Base-by-base conservation (phyloP, 225 moss, liverwort and hornwort genomes). In the Anthoceros angustus region DNA sequence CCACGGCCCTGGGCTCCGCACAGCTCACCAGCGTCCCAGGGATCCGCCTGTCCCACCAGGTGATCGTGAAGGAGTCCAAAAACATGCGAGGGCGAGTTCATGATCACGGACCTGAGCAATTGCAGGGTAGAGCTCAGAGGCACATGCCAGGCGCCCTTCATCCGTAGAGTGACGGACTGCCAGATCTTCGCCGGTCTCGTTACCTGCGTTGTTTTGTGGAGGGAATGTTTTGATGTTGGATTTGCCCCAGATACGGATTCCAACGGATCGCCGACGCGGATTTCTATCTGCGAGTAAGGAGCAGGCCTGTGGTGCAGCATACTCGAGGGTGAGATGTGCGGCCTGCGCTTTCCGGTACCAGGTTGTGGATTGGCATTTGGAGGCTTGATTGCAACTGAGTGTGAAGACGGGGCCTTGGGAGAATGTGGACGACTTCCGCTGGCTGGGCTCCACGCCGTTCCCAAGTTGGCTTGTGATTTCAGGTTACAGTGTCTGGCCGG, bases 401-500 rank as follows among this genome's bases (percentile, higher is more conserved):
- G 83, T 88, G 76, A 88, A 98, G 71, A 92, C 87, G 70, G 87
- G 87, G 25, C 75, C 87, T n/a, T 98, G 95, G 95, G 87, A 84
- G 74, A 89, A 80, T 73, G 89, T 98, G 41, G 95, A 92, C 69
- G 92, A 98, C 69, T 98, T 98, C 64, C 87, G 88, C 62, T 98
- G 92, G 95, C 75, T 98, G 65, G 75, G 92, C 71, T 88, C 95
- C 9, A 80, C 81, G 74, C 92, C 85, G 62, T 98, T 91, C 9
- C 95, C 95, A 0, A 98, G 92, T 62, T 92, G 95, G 95, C n/a
- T n/a, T n/a, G n/a, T n/a, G n/a, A n/a, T n/a, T n/a, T n/a, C n/a
- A n/a, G n/a, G n/a, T n/a, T n/a, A n/a, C n/a, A n/a, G n/a, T n/a
- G n/a, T n/a, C n/a, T n/a, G n/a, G n/a, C n/a, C n/a, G n/a, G n/a